Percentiles rank a stretch among this genome's conserved stretches.
These are phyloP conservation scores for Zygoascus tannicola DNA, from an alignment of 805 yeast species.

Conservation along the genomic window DNA sequence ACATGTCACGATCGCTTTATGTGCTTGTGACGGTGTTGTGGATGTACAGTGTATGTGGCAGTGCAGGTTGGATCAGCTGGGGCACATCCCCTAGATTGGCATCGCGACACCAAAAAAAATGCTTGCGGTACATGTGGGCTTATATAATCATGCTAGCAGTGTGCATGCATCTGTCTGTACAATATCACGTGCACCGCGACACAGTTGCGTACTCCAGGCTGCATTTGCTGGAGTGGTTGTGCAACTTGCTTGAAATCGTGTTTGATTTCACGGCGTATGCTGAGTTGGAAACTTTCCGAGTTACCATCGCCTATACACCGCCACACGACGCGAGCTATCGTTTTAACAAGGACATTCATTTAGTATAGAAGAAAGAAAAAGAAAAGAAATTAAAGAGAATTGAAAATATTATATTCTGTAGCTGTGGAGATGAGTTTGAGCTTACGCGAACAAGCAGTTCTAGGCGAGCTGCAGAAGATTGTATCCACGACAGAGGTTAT, in stretches of 20 bases:
- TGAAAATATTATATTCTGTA: too few relatives aligned
- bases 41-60: slow-evolving; percentile 10
- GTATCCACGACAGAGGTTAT: slow-evolving; percentile 2
- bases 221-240: slow-evolving; percentile 75
- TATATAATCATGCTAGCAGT: not conserved
- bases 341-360: too few relatives aligned
- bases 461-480: slow-evolving; percentile 6
- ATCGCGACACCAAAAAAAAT: not conserved
- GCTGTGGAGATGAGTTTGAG: not conserved
- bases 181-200: slow-evolving; percentile 63
- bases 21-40: slow-evolving; percentile 9
- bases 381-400: too few relatives aligned
- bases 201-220: slow-evolving; percentile 78
- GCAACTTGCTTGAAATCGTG: slow-evolving; percentile 60
- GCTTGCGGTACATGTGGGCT: not conserved
- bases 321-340: too few relatives aligned
- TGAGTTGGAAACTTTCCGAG: slow-evolving; percentile 2
- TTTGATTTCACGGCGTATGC: slow-evolving; percentile 49
- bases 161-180: slow-evolving; percentile 52
- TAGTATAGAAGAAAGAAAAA: too few relatives aligned
- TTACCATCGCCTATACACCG: not conserved
- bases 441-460: slow-evolving; percentile 1
- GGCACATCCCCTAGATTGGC: not conserved
- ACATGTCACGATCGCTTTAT: slow-evolving; percentile 13
- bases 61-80: not conserved